Conservation (phyloP, 495 filamentous ascomycete species). For the Jackrogersella minutella region DNA sequence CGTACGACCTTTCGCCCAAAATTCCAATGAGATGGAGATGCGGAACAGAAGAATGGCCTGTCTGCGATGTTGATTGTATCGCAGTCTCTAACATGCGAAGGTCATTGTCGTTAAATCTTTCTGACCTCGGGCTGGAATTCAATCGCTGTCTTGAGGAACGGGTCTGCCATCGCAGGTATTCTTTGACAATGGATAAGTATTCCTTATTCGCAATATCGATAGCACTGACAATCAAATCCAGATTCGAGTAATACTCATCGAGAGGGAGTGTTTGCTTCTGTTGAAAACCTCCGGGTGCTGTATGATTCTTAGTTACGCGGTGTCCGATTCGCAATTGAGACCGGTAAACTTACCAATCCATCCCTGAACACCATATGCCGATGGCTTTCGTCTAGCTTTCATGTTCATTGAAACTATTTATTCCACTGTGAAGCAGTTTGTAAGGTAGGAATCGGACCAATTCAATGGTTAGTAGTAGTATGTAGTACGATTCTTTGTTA, state of each 20-base stretch:
- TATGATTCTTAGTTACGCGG: neutral
- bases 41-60: neutral
- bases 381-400: constrained; percentile 9
- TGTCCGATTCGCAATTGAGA: neutral
- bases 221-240: constrained; percentile 9
- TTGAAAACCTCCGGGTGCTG: neutral
- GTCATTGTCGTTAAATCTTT: constrained; percentile 11
- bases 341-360: constrained; percentile 19
- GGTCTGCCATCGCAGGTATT: constrained; percentile 18
- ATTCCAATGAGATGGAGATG: constrained; percentile 8
- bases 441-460: neutral
- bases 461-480: neutral
- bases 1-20: constrained; percentile 15
- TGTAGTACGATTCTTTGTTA: neutral
- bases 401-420: neutral
- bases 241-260: constrained; percentile 1
- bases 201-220: constrained; percentile 17
- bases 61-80: neutral
- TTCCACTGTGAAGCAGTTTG: neutral
- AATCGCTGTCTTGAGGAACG: neutral
- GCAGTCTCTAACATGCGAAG: neutral
- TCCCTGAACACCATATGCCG: constrained; percentile 7
- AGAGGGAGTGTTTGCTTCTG: neutral
- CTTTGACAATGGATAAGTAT: constrained; percentile 15
- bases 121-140: neutral